A percentile compares a stretch with the other conserved stretches of the same genome.
Conservation (phyloP, 2,329 filamentous ascomycete genomes). For the Scedosporium boydii region DNA sequence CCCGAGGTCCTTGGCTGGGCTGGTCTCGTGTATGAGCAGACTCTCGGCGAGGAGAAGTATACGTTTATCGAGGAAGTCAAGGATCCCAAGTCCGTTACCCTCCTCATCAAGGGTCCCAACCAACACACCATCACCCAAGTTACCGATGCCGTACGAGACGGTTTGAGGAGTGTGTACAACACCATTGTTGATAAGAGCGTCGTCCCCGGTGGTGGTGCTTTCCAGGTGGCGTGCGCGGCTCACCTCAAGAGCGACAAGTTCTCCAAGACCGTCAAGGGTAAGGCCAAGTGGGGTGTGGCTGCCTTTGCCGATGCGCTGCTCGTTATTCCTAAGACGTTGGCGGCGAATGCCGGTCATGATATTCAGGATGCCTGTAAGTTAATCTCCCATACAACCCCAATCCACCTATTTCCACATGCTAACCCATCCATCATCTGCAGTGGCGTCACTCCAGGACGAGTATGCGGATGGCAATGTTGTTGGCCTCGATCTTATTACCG, state of each 20-base stretch:
- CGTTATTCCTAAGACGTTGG: conserved; percentile 93
- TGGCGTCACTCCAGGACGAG: conserved; percentile 82
- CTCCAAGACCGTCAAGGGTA: conserved; percentile 87
- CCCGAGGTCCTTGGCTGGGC: conserved; percentile 91
- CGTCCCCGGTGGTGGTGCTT: conserved; percentile 87
- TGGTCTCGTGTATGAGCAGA: conserved; percentile 92
- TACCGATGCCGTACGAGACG: conserved; percentile 91
- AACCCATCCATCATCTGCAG: conserved; percentile 29
- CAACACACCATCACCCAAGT: conserved; percentile 94
- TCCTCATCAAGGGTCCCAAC: conserved; percentile 97
- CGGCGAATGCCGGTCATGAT: conserved; percentile 91
- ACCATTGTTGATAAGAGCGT: conserved; percentile 98
- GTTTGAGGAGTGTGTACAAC: conserved; percentile 94
- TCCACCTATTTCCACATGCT: too few relatives aligned
- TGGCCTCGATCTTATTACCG: conserved; percentile 76
- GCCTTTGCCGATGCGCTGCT: conserved; percentile 93
- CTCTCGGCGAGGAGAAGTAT: conserved; percentile 96
- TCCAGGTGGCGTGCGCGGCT: conserved; percentile 85
- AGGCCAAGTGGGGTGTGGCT: conserved; percentile 90
- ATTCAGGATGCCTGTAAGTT: conserved; percentile 80
- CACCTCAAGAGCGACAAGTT: conserved; percentile 84
- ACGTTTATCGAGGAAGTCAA: conserved; percentile 98
- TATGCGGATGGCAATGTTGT: conserved; percentile 73
- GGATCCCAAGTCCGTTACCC: conserved; percentile 93
- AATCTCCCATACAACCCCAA: conserved; percentile 7